These are phyloP conservation scores for Citrus sinensis DNA, from an alignment of 345 rosid species.

Conservation along the genomic window DNA sequence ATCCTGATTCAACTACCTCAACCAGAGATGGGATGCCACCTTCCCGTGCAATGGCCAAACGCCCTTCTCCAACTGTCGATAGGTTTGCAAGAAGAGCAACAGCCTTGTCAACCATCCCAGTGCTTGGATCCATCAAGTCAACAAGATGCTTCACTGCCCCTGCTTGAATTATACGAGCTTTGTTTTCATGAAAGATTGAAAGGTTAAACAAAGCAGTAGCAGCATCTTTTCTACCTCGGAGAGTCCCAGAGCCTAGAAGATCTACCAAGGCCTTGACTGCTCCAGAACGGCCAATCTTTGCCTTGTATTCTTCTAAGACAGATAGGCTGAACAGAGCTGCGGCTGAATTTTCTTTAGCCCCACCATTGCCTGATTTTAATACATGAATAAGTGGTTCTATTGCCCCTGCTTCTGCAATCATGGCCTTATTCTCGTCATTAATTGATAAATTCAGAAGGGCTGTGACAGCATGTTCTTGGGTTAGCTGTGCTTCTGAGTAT, in stretches of 20 bases:
- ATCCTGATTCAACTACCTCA: constrained; percentile 79
- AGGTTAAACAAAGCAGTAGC: constrained; percentile 89
- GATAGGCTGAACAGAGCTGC: constrained; percentile 85
- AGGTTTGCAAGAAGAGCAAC: constrained; percentile 88
- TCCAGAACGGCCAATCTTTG: constrained; percentile 75
- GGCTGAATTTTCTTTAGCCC: constrained; percentile 89
- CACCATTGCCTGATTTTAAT: constrained; percentile 66
- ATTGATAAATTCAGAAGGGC: constrained; percentile 88
- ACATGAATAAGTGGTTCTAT: constrained; percentile 81
- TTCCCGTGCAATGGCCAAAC: constrained; percentile 59
- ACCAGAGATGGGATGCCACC: constrained; percentile 80
- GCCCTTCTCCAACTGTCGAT: constrained; percentile 77
- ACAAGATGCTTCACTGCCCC: constrained; percentile 85
- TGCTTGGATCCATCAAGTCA: constrained; percentile 59
- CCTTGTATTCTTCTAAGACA: constrained; percentile 67
- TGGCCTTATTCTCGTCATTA: constrained; percentile 65
- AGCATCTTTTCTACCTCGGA: constrained; percentile 92
- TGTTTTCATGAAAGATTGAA: constrained; percentile 89
- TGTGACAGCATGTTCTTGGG: constrained; percentile 91
- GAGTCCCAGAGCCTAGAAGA: constrained; percentile 78
- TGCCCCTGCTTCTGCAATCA: constrained; percentile 70
- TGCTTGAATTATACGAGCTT: constrained; percentile 90
- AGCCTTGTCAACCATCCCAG: constrained; percentile 90
- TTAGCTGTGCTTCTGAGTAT: constrained; percentile 55
- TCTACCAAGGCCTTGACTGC: constrained; percentile 74